Evolutionary conservation across 1,284 basidiomycete species (phyloP).

Genomic region (Vanrija humicola): DNA sequence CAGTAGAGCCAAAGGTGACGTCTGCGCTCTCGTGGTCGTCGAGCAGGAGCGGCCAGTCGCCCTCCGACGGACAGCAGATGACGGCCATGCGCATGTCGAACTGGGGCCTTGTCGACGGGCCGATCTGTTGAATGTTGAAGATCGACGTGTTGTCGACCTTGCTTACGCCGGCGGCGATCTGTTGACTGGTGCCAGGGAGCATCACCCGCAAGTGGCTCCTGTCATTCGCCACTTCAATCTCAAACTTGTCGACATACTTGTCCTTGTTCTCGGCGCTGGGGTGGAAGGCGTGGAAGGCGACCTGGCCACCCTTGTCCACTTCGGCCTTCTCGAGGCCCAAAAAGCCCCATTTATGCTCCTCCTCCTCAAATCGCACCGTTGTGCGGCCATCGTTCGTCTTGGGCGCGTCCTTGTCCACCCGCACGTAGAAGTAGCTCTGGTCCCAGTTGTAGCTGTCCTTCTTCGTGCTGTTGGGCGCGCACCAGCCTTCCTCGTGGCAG

Average conservation of each 20-base stretch:
- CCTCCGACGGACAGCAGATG: conserved; percentile 43
- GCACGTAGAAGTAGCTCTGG: conserved; percentile 32
- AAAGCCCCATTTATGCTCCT: conserved; percentile 38
- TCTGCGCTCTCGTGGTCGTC: conserved; percentile 47
- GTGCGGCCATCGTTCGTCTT: conserved; percentile 17
- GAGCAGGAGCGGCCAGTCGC: conserved; percentile 46
- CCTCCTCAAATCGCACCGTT: conserved; percentile 27
- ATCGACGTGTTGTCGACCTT: conserved; percentile 1
- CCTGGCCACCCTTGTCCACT: conserved; percentile 12
- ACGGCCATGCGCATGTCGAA: conserved; percentile 44
- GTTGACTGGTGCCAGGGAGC: conserved; percentile 28
- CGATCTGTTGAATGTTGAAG: conserved; percentile 16
- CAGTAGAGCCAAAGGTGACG: conserved; percentile 40
- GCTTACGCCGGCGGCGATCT: conserved; percentile 25
- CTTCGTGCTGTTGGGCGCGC: conserved; percentile 29
- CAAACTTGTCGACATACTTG: conserved; percentile 23
- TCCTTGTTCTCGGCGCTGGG: conserved; percentile 14
- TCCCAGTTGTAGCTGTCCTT: conserved; percentile 41
- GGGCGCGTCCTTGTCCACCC: conserved; percentile 7
- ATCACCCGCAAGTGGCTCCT: conserved; percentile 33
- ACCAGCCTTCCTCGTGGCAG: conserved; percentile 38
- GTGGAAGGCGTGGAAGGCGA: conserved; percentile 29
- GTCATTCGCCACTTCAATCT: conserved; percentile 36
- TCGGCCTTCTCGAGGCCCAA: conserved; percentile 28
- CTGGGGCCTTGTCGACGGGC: conserved; percentile 1